Percentiles rank a stretch among this genome's conserved stretches.
phyloP scores from a whole-genome alignment of 768 basidiomycete genomes.

The Mycena pura region DNA sequence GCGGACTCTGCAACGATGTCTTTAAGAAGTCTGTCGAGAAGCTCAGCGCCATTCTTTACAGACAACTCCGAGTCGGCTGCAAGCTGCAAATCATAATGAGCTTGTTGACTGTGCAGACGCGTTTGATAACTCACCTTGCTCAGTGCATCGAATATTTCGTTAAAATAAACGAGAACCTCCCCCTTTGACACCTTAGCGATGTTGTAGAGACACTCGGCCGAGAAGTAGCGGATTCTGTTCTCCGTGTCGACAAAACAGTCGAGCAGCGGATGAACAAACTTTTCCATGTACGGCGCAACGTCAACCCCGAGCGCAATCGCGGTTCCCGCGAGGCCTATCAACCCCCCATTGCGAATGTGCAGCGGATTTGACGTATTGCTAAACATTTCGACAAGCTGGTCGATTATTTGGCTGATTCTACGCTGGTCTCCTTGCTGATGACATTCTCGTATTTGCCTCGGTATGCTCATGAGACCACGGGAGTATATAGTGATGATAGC shows the following conservation, averaged over 20 bases:
- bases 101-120: not conserved
- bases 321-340: conserved; percentile 94
- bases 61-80: conserved; percentile 95
- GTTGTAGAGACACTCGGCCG: conserved; percentile 97
- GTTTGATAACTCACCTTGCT: conserved; percentile 78
- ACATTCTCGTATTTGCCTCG: conserved; percentile 85
- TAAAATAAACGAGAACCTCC: conserved; percentile 95
- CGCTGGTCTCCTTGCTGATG: conserved; percentile 81
- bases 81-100: conserved; percentile 59
- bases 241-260: conserved; percentile 94
- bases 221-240: conserved; percentile 96
- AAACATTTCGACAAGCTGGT: conserved; percentile 96
- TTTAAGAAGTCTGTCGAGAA: conserved; percentile 95
- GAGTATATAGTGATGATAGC: not conserved
- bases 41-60: conserved; percentile 97
- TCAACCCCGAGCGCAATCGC: conserved; percentile 97
- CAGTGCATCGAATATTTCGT: conserved; percentile 96
- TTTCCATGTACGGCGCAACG: conserved; percentile 92
- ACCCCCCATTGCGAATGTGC: conserved; percentile 91
- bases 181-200: conserved; percentile 98
- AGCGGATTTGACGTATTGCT: conserved; percentile 80
- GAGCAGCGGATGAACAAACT: conserved; percentile 87
- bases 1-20: conserved; percentile 98
- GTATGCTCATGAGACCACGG: not conserved
- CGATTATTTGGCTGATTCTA: conserved; percentile 86